Evolutionary conservation across 2,329 filamentous ascomycete genomes (phyloP), one percentile per base, ranked within the genome.

Genomic region (Aspergillus latus): DNA sequence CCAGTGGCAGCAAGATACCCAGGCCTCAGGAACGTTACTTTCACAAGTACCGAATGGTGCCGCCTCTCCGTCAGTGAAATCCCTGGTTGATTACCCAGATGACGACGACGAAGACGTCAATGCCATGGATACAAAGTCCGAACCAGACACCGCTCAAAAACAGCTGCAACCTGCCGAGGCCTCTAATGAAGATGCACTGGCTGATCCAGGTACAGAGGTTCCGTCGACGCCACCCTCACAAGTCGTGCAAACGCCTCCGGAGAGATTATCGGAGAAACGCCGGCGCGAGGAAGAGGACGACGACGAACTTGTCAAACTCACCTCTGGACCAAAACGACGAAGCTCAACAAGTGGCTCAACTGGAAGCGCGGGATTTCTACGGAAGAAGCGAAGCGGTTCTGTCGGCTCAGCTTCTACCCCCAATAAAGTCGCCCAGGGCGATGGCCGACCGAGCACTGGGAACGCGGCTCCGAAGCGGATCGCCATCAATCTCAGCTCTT

Each of bases 51-150:
- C 79, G 5, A 92, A 92, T 63, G 89, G 86, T 26, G 64, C 67
- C 15, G 81, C 82, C 11, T 84, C 85, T 16, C 80, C 86, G 0
- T 74, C 83, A 7, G 74, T 83, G 49, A 91, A 88, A 67, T 89
- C 89, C 1, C 78, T 97, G 21, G 94, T 99, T 34, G 90, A 96
- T 71, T 99, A 99, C 69, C 85, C 88, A 0, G 95, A 95, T 37
- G 92, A 97, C 64, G 93, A 97, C 58, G 89, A 93, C n/a, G 84
- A 82, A 56, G 90, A 94, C 16, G 85, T 83, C 52, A 79, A 83
- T 53, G 79, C 81, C 10, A 86, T 88, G 72, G 86, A 87, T 66
- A 77, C 83, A 32, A 77, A 75, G 54, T 60, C 68, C 5, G 74
- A 76, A 58, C 59, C 53, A 11, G 56, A 59, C 43, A 40, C 65